Evolutionary conservation across 331 rosid species (phyloP), one percentile per base, ranked within the genome.

Genomic region (Ulmus americana): DNA sequence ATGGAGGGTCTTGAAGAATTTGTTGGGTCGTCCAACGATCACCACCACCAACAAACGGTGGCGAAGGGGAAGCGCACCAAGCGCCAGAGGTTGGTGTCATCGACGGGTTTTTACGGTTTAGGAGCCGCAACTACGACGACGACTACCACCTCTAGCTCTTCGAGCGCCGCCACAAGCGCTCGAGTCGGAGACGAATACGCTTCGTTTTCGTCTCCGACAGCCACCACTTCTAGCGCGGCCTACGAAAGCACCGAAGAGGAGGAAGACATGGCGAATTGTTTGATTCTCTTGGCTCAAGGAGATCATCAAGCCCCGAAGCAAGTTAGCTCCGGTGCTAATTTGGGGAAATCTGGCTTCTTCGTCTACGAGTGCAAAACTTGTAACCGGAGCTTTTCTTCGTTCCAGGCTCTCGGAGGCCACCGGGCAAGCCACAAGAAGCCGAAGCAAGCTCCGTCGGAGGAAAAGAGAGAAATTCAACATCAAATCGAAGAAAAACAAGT

Each of bases 391-490:
- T 94, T 94, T 69, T 84, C 87, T 61, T 94, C 97, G 12, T 94
- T 94, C 68, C 98, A 94, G 74, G 98, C 98, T 13, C 80, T 94
- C 6, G 98, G 98, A 6, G 98, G 98, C 3, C 98, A 94, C 76
- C 80, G 98, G 13, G 98, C 97, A 0, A 85, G 98, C 75, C 98
- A 94, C 80, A 94, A 87, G 53, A 94, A 73, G 74, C 90, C 85
- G 0, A 87, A 78, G 35, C 35, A 59, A 6, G 67, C 12, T 45
- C 51, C 16, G 15, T 49, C 13, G n/a, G 9, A 8, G 39, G 35
- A 0, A 85, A 82, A 14, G 84, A 81, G 35, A 79, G 79, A 5
- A 83, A 71, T 48, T 39, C 64, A 0, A 35, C 56, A 0, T 10
- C 60, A 3, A 7, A 70, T 43, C 64, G 35, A 16, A 56, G 43